Evolutionary conservation across 1,284 basidiomycete species (phyloP).

Genomic region (Singerocomus rubriflavus): DNA sequence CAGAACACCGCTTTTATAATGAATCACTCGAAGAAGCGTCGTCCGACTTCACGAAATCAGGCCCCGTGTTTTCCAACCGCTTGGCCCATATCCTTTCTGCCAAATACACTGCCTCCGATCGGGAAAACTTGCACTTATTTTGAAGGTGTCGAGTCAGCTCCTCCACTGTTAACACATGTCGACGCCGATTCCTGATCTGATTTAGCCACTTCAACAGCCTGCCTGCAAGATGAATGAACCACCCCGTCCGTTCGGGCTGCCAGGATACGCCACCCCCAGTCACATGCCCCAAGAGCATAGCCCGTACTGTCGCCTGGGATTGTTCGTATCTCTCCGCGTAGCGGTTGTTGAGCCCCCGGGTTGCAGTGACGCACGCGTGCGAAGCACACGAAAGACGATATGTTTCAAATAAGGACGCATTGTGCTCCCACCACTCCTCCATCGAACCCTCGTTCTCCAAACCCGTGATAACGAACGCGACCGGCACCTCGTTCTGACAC

Average conservation of each 20-base stretch:
- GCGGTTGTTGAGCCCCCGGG: conserved; percentile 11
- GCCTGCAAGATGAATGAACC: conserved; percentile 26
- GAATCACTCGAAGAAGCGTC: conserved; percentile 21
- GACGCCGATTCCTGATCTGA: conserved; percentile 12
- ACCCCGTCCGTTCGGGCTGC: conserved; percentile 22
- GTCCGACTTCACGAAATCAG: conserved; percentile 26
- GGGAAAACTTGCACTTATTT: conserved; percentile 22
- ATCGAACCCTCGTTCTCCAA: conserved; percentile 32
- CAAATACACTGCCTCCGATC: conserved; percentile 21
- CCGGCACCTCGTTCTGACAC: conserved; percentile 33
- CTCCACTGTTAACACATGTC: conserved; percentile 16
- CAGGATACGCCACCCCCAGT: conserved; percentile 17
- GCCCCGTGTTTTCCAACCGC: conserved; percentile 19
- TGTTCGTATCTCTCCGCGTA: conserved; percentile 18
- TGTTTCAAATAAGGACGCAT: conserved; percentile 13
- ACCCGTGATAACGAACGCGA: conserved; percentile 36
- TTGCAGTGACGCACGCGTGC: conserved; percentile 28
- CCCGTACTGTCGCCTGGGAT: conserved; percentile 17
- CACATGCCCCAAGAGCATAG: conserved; percentile 25
- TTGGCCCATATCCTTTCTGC: conserved; percentile 25
- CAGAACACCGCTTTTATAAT: background rate
- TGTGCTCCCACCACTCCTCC: conserved; percentile 26
- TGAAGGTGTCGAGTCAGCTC: conserved; percentile 24
- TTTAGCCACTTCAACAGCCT: conserved; percentile 21
- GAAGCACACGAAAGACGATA: conserved; percentile 19